phyloP scores from a whole-genome alignment of 1,284 basidiomycete genomes.

The Rhodotorula sp. region DNA sequence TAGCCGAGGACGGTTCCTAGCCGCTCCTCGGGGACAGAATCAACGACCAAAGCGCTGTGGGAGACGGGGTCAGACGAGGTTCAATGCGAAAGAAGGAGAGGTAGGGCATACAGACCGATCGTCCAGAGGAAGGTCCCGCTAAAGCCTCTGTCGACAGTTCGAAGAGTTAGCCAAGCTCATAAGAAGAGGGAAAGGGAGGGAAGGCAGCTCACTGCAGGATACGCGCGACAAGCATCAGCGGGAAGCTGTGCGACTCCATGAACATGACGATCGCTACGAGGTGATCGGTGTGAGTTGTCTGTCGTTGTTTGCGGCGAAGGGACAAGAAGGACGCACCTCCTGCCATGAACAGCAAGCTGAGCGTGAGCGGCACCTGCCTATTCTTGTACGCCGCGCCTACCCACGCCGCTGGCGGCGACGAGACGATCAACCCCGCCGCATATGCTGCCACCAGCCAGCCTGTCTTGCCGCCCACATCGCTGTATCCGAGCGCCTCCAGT shows the following conservation, averaged over 20 bases:
- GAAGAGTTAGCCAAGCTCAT: too few relatives aligned
- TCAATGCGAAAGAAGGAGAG: not conserved
- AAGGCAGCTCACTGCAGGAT: constrained; percentile 43
- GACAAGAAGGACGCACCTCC: constrained; percentile 17
- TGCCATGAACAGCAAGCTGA: constrained; percentile 44
- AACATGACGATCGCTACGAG: constrained; percentile 40
- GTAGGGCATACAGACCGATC: constrained; percentile 21
- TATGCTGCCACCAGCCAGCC: constrained; percentile 46
- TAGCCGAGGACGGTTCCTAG: constrained; percentile 36
- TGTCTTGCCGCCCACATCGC: constrained; percentile 35
- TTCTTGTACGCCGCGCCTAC: constrained; percentile 30
- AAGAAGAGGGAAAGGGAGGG: too few relatives aligned
- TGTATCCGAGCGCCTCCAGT: constrained; percentile 43
- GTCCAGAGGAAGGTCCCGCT: constrained; percentile 44
- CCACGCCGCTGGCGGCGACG: constrained; percentile 8
- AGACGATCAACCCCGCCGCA: constrained; percentile 42
- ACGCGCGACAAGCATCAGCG: constrained; percentile 41
- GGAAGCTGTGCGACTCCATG: constrained; percentile 41
- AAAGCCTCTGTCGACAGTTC: not conserved
- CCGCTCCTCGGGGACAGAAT: constrained; percentile 35
- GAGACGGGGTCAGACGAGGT: not conserved
- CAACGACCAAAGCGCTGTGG: constrained; percentile 30
- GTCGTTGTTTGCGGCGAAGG: too few relatives aligned
- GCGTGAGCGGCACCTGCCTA: constrained; percentile 40
- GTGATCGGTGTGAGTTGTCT: not conserved